Percentiles rank a stretch among this genome's conserved stretches.
Evolutionary conservation across 1,139 yeast genomes (phyloP).

Genomic region (Blastobotrys aristatus): DNA sequence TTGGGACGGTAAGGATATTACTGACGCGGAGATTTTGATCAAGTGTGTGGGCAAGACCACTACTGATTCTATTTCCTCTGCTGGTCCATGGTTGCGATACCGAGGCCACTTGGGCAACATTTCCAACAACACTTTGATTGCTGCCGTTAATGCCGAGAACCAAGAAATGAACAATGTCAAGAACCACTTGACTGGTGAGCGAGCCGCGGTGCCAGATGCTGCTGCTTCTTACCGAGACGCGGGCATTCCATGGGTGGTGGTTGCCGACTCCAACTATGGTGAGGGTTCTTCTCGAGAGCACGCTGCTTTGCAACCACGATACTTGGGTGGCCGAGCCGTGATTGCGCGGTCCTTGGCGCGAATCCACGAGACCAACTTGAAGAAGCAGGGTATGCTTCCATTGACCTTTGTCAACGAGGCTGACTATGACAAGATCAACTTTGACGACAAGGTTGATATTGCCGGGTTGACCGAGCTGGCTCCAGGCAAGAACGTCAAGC

Average conservation of each 20-base stretch:
- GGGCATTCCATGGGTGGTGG: conserved; percentile 92
- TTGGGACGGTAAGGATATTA: conserved; percentile 96
- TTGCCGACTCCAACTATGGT: conserved; percentile 99
- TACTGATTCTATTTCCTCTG: conserved; percentile 99
- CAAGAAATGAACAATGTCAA: conserved; percentile 88
- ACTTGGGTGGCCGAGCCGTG: conserved; percentile 96
- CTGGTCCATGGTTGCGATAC: conserved; percentile 99
- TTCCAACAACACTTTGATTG: conserved; percentile 99
- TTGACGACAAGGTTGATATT: conserved; percentile 84
- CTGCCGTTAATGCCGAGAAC: conserved; percentile 97
- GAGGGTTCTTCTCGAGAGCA: conserved; percentile 99
- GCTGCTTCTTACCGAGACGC: conserved; percentile 92
- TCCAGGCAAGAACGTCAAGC: conserved; percentile 84
- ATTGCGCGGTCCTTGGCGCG: conserved; percentile 97
- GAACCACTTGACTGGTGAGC: conserved; percentile 89
- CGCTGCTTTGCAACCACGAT: conserved; percentile 99
- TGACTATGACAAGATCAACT: conserved; percentile 92
- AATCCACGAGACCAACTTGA: conserved; percentile 90
- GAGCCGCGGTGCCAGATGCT: conserved; percentile 93
- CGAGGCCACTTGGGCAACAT: conserved; percentile 99
- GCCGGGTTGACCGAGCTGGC: conserved; percentile 80
- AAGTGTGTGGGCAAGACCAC: conserved; percentile 98
- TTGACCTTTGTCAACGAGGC: conserved; percentile 83
- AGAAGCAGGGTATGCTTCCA: conserved; percentile 97
- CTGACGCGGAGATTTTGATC: conserved; percentile 85